Evolutionary conservation across 2,329 filamentous ascomycete species (phyloP), one percentile per base, ranked within the genome.

Genomic region (Calonectria pseudoturangicola): DNA sequence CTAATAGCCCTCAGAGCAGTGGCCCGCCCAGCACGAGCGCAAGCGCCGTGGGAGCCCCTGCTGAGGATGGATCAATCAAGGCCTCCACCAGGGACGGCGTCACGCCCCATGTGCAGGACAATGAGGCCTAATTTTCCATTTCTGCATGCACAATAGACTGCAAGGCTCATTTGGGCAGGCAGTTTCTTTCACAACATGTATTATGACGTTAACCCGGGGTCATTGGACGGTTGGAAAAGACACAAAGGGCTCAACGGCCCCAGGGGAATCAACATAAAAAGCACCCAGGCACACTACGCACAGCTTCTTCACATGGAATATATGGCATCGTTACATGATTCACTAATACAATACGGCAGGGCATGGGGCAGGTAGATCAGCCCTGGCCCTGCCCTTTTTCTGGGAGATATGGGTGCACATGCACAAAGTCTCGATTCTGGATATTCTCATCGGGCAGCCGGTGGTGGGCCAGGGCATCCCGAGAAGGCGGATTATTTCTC

Each of bases 1-100:
- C 90, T 47, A 93, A 93, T 80, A 94, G 91, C 74, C 92, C 92
- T 2, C 91, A 92, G 77, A 94, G 90, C 81, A 92, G 87, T 81
- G 92, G 89, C 72, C 87, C 92, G 2, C 90, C 92, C 5, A 94
- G 92, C 82, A 90, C 91, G 2, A 91, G 88, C 75, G 87, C 87
- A 45, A 92, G 91, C 79, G 89, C 90, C 63, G 82, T 85, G 16
- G 87, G 85, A 28, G 84, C 84, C 36, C 78, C 79, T 9, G 76
- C 80, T 13, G 80, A 81, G 21, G 82, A 84, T 13, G 76, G 76
- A 47, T 70, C 71, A 62, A 80, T 76, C 63, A 79, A 80, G 74
- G 27, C 72, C n/a, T 56, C 75, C 18, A 58, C 58, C n/a, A 56
- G 70, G 16, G 73, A 73, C 16, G 72, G 64, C 39, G 72, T 77